Evolutionary conservation across 1,139 yeast genomes (phyloP).

Genomic region (Pichia sp.): DNA sequence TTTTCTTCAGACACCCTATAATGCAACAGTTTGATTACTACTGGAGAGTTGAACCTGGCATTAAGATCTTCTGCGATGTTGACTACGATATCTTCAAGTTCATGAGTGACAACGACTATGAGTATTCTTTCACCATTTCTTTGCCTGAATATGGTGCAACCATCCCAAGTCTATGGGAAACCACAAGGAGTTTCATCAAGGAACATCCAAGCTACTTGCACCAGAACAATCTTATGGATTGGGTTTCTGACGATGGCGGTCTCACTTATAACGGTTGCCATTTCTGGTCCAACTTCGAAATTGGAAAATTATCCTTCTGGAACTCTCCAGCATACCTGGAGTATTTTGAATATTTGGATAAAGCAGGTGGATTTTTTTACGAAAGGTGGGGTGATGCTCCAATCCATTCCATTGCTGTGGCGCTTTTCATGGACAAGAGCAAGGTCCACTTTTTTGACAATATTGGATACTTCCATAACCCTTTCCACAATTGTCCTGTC

Average conservation of each 20-base stretch:
- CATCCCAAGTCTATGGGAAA: conserved; percentile 77
- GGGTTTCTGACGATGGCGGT: conserved; percentile 68
- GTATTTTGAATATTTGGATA: conserved; percentile 68
- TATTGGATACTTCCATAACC: conserved; percentile 77
- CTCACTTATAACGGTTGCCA: conserved; percentile 72
- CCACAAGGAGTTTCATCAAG: conserved; percentile 63
- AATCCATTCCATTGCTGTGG: conserved; percentile 82
- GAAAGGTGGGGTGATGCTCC: conserved; percentile 97
- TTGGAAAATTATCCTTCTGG: conserved; percentile 72
- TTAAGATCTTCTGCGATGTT: conserved; percentile 71
- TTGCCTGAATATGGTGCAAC: conserved; percentile 80
- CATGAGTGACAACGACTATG: conserved; percentile 70
- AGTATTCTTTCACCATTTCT: conserved; percentile 76
- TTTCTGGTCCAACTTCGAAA: conserved; percentile 86
- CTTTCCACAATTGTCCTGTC: conserved; percentile 73
- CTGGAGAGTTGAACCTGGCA: conserved; percentile 94
- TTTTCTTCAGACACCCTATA: conserved; percentile 74
- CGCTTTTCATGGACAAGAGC: conserved; percentile 62
- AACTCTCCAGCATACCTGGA: conserved; percentile 63
- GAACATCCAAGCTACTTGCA: conserved; percentile 62
- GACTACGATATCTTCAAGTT: conserved; percentile 78
- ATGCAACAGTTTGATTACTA: conserved; percentile 74
- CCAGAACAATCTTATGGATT: conserved; percentile 64
- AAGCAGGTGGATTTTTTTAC: conserved; percentile 82
- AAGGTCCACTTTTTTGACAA: conserved; percentile 77